Conservation (phyloP, 495 filamentous ascomycete genomes). For the Hypoxylon fuscum region DNA sequence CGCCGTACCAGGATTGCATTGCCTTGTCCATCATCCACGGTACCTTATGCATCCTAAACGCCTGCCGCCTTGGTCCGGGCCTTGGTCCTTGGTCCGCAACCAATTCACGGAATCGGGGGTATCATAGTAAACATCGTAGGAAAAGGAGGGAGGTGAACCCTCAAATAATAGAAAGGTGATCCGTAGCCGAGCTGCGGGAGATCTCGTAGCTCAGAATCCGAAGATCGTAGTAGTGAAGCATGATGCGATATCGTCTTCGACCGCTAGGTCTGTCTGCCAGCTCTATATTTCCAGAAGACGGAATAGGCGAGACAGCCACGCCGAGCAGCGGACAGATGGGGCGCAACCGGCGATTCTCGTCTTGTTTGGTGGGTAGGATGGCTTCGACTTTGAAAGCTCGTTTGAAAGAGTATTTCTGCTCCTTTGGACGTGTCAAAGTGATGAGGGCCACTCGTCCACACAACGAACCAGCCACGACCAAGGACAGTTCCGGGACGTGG, state of each 20-base stretch:
- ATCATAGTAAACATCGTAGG: constrained; percentile 27
- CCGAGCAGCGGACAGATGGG: constrained; percentile 53
- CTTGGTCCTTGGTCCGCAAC: constrained; percentile 6
- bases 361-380: constrained; percentile 51
- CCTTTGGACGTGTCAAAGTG: constrained; percentile 66
- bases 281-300: constrained; percentile 61
- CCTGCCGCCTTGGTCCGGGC: constrained; percentile 12
- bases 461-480: constrained; percentile 77
- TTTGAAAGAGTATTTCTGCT: constrained; percentile 22
- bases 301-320: constrained; percentile 52
- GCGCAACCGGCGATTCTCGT: constrained; percentile 48
- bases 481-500: constrained; percentile 78
- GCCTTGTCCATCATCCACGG: too few relatives aligned
- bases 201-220: constrained; percentile 86
- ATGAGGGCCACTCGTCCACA: constrained; percentile 79
- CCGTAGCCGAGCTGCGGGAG: constrained; percentile 40
- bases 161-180: constrained; percentile 35
- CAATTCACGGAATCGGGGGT: constrained; percentile 20
- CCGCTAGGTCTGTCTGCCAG: constrained; percentile 38
- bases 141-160: constrained; percentile 2
- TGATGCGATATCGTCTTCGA: constrained; percentile 70
- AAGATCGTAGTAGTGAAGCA: constrained; percentile 80
- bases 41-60: constrained; percentile 28
- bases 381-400: constrained; percentile 56
- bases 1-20: constrained; percentile 14